Conservation (phyloP, 805 yeast species). For the Brettanomyces anomalus region DNA sequence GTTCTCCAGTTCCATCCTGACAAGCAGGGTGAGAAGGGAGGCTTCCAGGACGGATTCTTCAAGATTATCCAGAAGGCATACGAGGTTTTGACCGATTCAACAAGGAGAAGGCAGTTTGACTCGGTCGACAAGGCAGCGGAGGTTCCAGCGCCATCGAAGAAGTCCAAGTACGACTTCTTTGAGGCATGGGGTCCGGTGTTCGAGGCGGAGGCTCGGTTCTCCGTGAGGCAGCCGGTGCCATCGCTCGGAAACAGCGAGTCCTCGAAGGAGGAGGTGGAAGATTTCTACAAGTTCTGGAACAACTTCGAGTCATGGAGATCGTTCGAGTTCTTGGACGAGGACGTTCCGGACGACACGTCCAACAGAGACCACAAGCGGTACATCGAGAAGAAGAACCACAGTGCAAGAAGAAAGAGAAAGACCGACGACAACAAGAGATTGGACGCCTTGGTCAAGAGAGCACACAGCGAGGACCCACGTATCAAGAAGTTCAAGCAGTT, state of each 20-base stretch:
- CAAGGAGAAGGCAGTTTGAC: conserved; percentile 87
- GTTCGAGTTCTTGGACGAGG: conserved; percentile 96
- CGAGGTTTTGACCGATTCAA: conserved; percentile 79
- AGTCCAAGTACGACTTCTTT: conserved; percentile 53
- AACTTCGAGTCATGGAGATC: conserved; percentile 97
- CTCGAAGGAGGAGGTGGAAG: conserved; percentile 73
- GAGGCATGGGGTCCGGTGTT: conserved; percentile 92
- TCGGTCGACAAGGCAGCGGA: conserved; percentile 89
- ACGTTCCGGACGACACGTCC: conserved; percentile 97
- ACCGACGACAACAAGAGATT: conserved; percentile 92
- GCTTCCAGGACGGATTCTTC: conserved; percentile 91
- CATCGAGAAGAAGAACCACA: conserved; percentile 94
- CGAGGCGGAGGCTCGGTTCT: conserved; percentile 84
- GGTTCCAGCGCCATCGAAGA: conserved; percentile 60
- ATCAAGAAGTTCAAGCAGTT: conserved; percentile 87
- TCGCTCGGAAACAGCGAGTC: conserved; percentile 59
- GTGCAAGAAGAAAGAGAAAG: conserved; percentile 95
- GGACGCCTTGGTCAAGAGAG: conserved; percentile 79
- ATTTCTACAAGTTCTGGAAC: conserved; percentile 86
- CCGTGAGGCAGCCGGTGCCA: conserved; percentile 87
- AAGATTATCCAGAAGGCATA: conserved; percentile 96
- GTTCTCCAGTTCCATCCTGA: conserved; percentile 98
- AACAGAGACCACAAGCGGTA: conserved; percentile 99
- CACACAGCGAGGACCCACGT: conserved; percentile 88
- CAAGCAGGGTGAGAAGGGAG: conserved; percentile 87